Evolutionary conservation across 106 monocot species (phyloP).

Genomic region (Chionographis japonica): DNA sequence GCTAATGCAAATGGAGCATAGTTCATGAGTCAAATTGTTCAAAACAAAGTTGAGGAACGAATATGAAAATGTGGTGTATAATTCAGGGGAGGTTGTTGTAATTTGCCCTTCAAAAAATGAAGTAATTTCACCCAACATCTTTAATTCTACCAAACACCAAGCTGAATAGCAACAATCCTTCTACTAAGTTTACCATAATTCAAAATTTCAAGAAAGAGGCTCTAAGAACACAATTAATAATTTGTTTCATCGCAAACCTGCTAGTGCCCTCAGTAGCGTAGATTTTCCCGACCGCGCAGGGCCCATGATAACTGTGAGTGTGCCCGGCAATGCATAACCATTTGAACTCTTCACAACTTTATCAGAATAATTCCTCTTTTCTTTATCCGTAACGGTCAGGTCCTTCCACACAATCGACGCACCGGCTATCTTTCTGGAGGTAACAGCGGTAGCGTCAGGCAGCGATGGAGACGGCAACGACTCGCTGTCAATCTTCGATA

Average conservation of each 20-base stretch:
- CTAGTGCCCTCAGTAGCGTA: slow-evolving; percentile 73
- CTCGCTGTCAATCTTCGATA: slow-evolving; percentile 67
- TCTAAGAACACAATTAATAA: not conserved
- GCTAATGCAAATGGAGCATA: too few species aligned
- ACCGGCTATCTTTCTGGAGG: slow-evolving; percentile 70
- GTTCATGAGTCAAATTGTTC: too few species aligned
- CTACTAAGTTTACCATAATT: too few species aligned
- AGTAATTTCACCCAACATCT: too few species aligned
- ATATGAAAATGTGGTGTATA: too few species aligned
- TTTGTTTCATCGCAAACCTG: slow-evolving; percentile 39
- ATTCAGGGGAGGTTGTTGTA: too few species aligned
- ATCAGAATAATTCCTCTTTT: slow-evolving; percentile 69
- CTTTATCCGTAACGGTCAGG: slow-evolving; percentile 64
- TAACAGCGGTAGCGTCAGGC: slow-evolving; percentile 31
- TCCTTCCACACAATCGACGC: slow-evolving; percentile 96
- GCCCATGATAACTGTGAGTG: slow-evolving; percentile 97
- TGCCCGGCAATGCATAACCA: slow-evolving; percentile 94
- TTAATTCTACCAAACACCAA: too few species aligned
- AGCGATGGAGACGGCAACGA: slow-evolving; percentile 62
- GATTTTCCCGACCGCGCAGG: slow-evolving; percentile 96
- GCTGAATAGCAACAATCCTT: too few species aligned
- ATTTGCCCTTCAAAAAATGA: too few species aligned
- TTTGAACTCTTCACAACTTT: slow-evolving; percentile 84
- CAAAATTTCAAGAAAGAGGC: too few species aligned
- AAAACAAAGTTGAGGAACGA: too few species aligned